These are phyloP conservation scores for Phylloporus sp. DNA, from an alignment of 1,284 basidiomycete species.

Conservation along the genomic window DNA sequence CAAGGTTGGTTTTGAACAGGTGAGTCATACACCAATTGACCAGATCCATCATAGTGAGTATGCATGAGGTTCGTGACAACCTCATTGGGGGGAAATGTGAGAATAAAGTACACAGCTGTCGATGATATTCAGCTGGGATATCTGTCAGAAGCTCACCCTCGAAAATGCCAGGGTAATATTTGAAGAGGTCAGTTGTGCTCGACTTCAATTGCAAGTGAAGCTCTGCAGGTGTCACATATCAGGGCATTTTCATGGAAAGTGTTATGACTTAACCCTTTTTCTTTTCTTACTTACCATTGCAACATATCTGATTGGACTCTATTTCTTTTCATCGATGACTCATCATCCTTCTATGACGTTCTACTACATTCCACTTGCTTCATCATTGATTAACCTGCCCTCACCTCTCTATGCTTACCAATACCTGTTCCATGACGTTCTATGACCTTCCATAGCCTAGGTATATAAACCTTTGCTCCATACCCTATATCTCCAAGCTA, in stretches of 20 bases:
- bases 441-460: too few species aligned
- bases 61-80: conserved; percentile 62
- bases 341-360: too few species aligned
- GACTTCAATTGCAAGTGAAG: conserved; percentile 61
- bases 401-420: too few species aligned
- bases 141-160: conserved; percentile 54
- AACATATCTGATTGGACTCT: too few species aligned
- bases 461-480: too few species aligned
- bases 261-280: too few species aligned
- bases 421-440: too few species aligned
- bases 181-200: conserved; percentile 56
- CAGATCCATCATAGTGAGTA: conserved; percentile 50
- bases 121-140: conserved; percentile 60
- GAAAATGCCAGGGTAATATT: conserved; percentile 58
- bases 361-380: too few species aligned
- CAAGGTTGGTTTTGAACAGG: conserved; percentile 75
- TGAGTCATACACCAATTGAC: conserved; percentile 49
- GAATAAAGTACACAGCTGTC: conserved; percentile 55
- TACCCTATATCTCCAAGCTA: too few species aligned
- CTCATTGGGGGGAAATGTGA: conserved; percentile 50
- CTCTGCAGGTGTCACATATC: conserved; percentile 45
- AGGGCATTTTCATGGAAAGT: background rate
- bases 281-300: too few species aligned
- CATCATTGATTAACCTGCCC: too few species aligned
- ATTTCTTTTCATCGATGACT: too few species aligned